Evolutionary conservation across 768 basidiomycete genomes (phyloP).

Genomic region (Termitomyces heimii): DNA sequence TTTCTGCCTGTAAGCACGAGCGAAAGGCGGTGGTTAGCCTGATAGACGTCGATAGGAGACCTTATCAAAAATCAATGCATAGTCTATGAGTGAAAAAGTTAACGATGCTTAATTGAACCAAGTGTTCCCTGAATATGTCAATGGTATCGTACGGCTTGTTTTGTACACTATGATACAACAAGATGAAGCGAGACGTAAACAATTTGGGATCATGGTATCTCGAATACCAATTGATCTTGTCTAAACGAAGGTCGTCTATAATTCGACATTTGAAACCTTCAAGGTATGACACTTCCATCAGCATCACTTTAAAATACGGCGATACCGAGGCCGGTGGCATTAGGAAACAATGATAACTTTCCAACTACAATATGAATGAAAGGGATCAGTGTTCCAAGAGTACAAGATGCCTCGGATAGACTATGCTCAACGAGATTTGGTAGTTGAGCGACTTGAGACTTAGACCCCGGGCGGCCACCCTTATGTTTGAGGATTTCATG

Average conservation of each 20-base stretch:
- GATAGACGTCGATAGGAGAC: no score
- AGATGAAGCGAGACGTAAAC: no score
- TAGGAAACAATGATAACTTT: slow-evolving; percentile 18
- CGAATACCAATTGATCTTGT: slow-evolving; percentile 31
- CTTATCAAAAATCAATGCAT: no score
- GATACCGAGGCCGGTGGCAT: slow-evolving; percentile 30
- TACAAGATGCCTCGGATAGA: background rate
- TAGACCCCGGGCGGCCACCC: slow-evolving; percentile 33
- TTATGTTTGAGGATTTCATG: slow-evolving; percentile 39
- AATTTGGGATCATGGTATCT: slow-evolving; percentile 18
- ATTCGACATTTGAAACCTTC: slow-evolving; percentile 33
- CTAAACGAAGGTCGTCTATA: slow-evolving; percentile 27
- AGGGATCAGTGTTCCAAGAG: background rate
- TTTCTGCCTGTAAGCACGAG: no score
- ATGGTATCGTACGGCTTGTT: no score
- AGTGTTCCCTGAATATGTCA: no score
- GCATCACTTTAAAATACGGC: slow-evolving; percentile 35
- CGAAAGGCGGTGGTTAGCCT: no score
- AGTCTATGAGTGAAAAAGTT: no score
- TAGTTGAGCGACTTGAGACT: slow-evolving; percentile 16
- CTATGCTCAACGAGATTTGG: slow-evolving; percentile 7
- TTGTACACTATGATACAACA: no score
- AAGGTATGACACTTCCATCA: slow-evolving; percentile 23
- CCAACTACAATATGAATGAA: background rate
- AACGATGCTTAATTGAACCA: no score